Conservation (phyloP, 768 basidiomycete genomes). For the Gloeopeniophorella convolvens region DNA sequence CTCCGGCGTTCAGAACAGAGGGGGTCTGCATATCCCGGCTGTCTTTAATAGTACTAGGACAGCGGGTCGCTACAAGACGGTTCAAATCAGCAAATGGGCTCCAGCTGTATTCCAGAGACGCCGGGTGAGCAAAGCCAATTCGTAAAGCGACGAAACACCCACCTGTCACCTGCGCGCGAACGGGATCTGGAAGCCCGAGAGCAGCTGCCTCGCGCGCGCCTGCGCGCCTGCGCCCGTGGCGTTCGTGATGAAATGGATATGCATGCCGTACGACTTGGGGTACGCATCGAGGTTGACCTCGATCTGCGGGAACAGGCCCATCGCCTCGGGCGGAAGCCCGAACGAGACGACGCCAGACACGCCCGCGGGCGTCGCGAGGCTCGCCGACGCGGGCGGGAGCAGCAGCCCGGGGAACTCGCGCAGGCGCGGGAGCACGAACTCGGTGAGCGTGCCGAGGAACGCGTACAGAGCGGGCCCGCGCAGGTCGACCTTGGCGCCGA, state of each 20-base stretch:
- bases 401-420: constrained; percentile 84
- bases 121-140: too few relatives aligned
- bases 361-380: constrained; percentile 62
- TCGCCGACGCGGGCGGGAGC: constrained; percentile 69
- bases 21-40: too few relatives aligned
- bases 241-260: constrained; percentile 90
- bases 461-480: constrained; percentile 92
- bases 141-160: neutral
- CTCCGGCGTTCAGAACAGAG: too few relatives aligned
- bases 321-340: constrained; percentile 76
- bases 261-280: constrained; percentile 81
- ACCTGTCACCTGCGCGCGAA: constrained; percentile 45
- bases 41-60: too few relatives aligned
- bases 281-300: constrained; percentile 92
- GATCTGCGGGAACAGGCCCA: constrained; percentile 92
- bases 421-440: constrained; percentile 92
- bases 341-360: constrained; percentile 87
- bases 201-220: constrained; percentile 75
- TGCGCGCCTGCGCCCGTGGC: constrained; percentile 85
- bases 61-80: too few relatives aligned
- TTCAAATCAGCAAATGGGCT: too few relatives aligned
- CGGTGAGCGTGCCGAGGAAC: constrained; percentile 79
- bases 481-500: constrained; percentile 86
- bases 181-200: constrained; percentile 91
- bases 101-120: too few relatives aligned